Evolutionary conservation across 352 stramenopile species (phyloP).

Genomic region (Plasmopara viticola): DNA sequence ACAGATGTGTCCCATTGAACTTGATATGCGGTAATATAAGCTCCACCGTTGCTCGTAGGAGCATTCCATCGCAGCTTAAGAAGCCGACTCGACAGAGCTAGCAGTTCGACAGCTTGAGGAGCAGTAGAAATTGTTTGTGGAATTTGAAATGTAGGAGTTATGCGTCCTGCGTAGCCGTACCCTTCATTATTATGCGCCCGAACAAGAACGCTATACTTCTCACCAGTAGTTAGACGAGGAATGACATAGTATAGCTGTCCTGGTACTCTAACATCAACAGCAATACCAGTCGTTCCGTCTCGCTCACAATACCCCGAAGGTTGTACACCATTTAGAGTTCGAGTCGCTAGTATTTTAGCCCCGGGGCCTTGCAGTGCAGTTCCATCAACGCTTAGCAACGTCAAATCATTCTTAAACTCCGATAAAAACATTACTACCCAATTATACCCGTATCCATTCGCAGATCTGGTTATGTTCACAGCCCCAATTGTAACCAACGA

Average conservation of each 20-base stretch:
- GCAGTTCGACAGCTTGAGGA: conserved; percentile 38
- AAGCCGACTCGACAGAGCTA: conserved; percentile 50
- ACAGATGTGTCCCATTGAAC: conserved; percentile 88
- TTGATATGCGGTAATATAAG: conserved; percentile 74
- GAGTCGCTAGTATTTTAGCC: conserved; percentile 71
- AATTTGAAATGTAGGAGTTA: conserved; percentile 46
- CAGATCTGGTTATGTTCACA: conserved; percentile 78
- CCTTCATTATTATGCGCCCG: conserved; percentile 57
- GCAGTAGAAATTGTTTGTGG: conserved; percentile 37
- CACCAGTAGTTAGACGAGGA: conserved; percentile 39
- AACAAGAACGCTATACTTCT: conserved; percentile 56
- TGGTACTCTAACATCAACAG: conserved; percentile 31
- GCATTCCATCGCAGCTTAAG: conserved; percentile 78
- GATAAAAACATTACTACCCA: conserved; percentile 93
- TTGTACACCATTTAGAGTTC: conserved; percentile 57
- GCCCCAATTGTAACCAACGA: conserved; percentile 82
- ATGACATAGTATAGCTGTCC: conserved; percentile 35
- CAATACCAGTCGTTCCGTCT: conserved; percentile 23
- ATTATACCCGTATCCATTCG: conserved; percentile 94
- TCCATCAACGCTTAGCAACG: conserved; percentile 83
- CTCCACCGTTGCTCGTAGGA: conserved; percentile 65
- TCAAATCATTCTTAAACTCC: conserved; percentile 74
- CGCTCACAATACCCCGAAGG: conserved; percentile 78
- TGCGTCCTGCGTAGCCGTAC: conserved; percentile 44
- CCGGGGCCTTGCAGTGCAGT: conserved; percentile 88